Base-by-base conservation (phyloP, 1,284 basidiomycete species). In the Puccinia horiana region DNA sequence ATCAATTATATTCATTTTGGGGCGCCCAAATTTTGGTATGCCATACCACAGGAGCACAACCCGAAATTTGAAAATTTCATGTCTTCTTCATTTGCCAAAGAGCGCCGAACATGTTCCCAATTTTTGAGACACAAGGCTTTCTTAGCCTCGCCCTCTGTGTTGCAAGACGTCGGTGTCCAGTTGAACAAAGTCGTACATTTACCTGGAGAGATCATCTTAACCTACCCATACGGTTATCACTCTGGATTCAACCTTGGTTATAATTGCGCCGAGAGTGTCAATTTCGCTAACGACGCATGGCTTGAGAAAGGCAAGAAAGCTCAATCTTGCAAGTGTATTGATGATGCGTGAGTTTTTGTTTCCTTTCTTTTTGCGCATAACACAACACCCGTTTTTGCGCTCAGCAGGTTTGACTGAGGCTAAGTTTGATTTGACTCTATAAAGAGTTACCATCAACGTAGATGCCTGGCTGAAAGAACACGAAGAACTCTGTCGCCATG, bases 1-100 rank as follows among this genome's bases (percentile, higher is more conserved):
- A 99, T 99, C 89, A 99, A 98, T 87, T 98, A 97, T 86, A 95
- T 99, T 83, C 96, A 99, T 87, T 99, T 98, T 86, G 96, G 96
- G 2, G 96, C 96, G 0, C 96, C 95, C 0, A 99, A 91, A 85
- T 90, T 94, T 86, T 99, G 97, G 96, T 99, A 99, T 87, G 92
- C 95, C 0, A 91, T 98, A 44, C 96, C 96, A 11, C 96, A 98
- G 87, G 91, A 90, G 44, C 91, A 92, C 84, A 92, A 93, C 5
- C 88, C 89, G 29, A 91, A 91, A 16, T 90, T 97, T 63, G 95
- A 97, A 87, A 89, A 91, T 54, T 91, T 91, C 5, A 94, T 96
- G 91, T 90, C 85, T 93, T 94, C 92, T 73, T 93, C 93, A 86
- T 98, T 98, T 86, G 93, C 95, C 0, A 91, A 91, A 83, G 94